These are phyloP conservation scores for Plasmodium cynomolgi DNA, from an alignment of 169 alveolate species.

Conservation along the genomic window DNA sequence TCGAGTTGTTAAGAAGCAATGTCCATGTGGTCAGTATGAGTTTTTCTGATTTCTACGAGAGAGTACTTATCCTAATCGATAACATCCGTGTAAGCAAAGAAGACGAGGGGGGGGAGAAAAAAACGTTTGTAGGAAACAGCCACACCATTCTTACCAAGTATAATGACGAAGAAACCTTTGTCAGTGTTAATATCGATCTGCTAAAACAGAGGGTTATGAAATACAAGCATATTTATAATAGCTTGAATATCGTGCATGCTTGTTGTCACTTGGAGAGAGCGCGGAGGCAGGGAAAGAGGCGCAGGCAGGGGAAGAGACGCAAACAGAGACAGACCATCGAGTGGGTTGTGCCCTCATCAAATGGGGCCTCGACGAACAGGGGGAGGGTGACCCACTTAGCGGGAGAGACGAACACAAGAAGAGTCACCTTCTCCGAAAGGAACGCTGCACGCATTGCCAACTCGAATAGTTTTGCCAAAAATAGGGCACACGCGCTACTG, in stretches of 20 bases:
- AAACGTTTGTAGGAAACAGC: conserved; percentile 16
- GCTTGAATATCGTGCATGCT: conserved; percentile 27
- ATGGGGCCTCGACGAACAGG: not conserved
- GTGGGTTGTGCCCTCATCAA: not conserved
- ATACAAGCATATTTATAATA: conserved; percentile 56
- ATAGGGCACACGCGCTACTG: conserved; percentile 29
- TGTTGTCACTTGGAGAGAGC: conserved; percentile 12
- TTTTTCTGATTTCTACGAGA: conserved; percentile 35
- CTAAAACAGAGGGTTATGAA: conserved; percentile 50
- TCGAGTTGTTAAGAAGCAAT: conserved; percentile 7
- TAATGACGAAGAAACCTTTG: conserved; percentile 8
- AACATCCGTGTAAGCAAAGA: conserved; percentile 34
- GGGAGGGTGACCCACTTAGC: not conserved
- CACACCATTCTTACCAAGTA: conserved; percentile 41
- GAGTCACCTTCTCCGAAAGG: not conserved
- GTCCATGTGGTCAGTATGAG: conserved; percentile 13
- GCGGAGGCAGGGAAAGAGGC: not conserved
- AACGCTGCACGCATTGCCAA: not conserved
- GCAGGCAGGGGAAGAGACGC: not conserved
- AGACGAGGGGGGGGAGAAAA: conserved; percentile 14
- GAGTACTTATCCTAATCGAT: conserved; percentile 1
- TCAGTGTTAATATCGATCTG: conserved; percentile 6
- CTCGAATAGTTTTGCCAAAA: conserved; percentile 12
- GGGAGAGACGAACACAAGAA: not conserved
- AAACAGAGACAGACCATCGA: not conserved